Base-by-base conservation (phyloP, 2,329 filamentous ascomycete species). In the Verticillium nonalfalfae region DNA sequence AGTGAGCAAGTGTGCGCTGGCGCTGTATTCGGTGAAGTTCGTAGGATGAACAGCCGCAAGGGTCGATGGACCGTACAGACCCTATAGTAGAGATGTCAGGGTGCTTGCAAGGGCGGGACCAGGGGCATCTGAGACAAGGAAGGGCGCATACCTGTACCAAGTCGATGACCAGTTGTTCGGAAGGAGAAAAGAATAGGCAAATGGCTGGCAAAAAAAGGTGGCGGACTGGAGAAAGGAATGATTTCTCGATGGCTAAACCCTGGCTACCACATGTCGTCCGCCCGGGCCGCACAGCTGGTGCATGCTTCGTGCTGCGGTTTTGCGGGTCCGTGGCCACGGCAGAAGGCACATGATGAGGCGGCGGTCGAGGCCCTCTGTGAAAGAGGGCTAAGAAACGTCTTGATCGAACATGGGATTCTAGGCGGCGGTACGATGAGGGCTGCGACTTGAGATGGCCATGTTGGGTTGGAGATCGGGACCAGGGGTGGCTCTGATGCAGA, bases 401-500 rank as follows among this genome's bases (percentile, higher is more conserved):
- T 33, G 9, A 15, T 14, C 54, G 55, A 57, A 57, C 55, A 58
- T 58, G 57, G 57, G n/a, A 58, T 45, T 58, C 31, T 58, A 31
- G 39, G 57, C 21, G n/a, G 14, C n/a, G 45, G 45, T 26, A n/a
- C 57, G 57, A 58, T 58, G 57, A 31, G 34, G 57, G 57, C 45
- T 26, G 57, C 35, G 26, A 50, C 14, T 50, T 34, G 57, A 58
- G 57, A 58, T 58, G 38, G 50, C 57, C 57, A 58, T 58, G 57
- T n/a, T 58, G 38, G 36, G 21, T 14, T 50, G 38, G 38, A 33
- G 57, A 58, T 58, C 57, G 57, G 39, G 57, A 58, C 57, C 31
- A 58, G 57, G 57, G 57, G 57, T 26, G 40, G 57, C 57, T 50
- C 45, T 58, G 57, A 58, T 58, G 57, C 21, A 40, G 38, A 45